Percentiles rank a stretch among this genome's conserved stretches.
phyloP scores from a whole-genome alignment of 805 yeast species.

The Sungouiozyma intestinalis region DNA sequence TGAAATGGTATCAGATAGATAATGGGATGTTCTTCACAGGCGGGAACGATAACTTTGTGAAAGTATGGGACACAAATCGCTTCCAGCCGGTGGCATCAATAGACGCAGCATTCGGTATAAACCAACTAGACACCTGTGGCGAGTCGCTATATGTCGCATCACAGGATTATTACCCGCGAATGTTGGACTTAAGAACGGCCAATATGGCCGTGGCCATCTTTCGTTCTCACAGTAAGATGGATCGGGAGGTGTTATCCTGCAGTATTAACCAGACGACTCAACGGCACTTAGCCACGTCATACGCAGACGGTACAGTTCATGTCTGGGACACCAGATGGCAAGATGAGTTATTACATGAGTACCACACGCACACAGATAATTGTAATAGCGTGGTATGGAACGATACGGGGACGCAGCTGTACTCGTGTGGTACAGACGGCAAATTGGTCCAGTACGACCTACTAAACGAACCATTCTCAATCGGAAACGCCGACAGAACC shows the following conservation, averaged over 20 bases:
- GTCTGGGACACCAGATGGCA: conserved; percentile 70
- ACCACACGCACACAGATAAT: conserved; percentile 21
- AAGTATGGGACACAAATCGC: conserved; percentile 69
- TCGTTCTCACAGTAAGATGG: conserved; percentile 46
- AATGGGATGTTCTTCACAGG: conserved; percentile 76
- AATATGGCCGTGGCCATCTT: conserved; percentile 61
- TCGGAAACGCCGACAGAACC: conserved; percentile 18
- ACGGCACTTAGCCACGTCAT: conserved; percentile 64
- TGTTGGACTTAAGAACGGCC: conserved; percentile 64
- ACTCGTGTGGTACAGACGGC: conserved; percentile 72
- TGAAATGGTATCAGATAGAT: conserved; percentile 86
- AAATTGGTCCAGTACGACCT: conserved; percentile 61
- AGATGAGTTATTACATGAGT: conserved; percentile 18
- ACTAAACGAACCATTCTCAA: conserved; percentile 5
- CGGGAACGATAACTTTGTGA: conserved; percentile 68
- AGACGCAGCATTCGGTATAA: conserved; percentile 49
- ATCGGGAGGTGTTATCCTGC: conserved; percentile 30
- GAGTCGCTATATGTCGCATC: conserved; percentile 42
- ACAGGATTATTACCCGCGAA: conserved; percentile 57
- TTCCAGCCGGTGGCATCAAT: conserved; percentile 60
- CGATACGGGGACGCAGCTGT: conserved; percentile 48
- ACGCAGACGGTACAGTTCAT: conserved; percentile 67
- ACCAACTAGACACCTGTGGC: conserved; percentile 42
- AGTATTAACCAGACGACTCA: conserved; percentile 66
- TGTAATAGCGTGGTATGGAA: conserved; percentile 77